Base-by-base conservation (phyloP, 768 basidiomycete genomes). In the Lactarius psammicola region DNA sequence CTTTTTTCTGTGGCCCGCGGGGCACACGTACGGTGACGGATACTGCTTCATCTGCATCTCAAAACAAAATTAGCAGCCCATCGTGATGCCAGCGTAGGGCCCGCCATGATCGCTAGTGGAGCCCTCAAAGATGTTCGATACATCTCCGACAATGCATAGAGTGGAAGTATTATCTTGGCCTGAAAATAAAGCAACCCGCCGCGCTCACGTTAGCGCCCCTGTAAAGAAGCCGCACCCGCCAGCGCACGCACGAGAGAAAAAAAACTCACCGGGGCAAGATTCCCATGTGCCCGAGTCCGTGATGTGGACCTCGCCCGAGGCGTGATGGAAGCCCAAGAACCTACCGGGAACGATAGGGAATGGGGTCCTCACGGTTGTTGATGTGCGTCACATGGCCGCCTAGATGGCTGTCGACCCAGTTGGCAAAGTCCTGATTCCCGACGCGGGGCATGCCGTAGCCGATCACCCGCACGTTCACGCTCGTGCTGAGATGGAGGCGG, bases 321-420 rank as follows among this genome's bases (percentile, higher is more conserved):
- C 79, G 56, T 85, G 84, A 60, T 74, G 76, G 69, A 75, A 85
- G 2, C 81, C 82, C 18, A 83, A 74, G 70, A 77, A 75, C 34
- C 68, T 71, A 9, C 78, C 79, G 31, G 72, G 68, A 17, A 71
- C 63, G 60, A 72, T 80, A 2, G 80, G 80, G n/a, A n/a, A 82
- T 69, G 0, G 74, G 72, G 63, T 82, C 80, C 62, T 78, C 64
- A 63, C 73, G 55, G 74, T 88, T 87, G 72, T 82, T 86, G 72
- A 88, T 80, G 65, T 82, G 86, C 4, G 79, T 85, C 53, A 86
- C 69, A 15, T 88, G 88, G 13, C 87, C 86, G 66, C 80, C 79
- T 77, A 81, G 60, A 56, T 34, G 42, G 79, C 56, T 36, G 51
- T 67, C 66, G 31, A 68, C 57, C 28, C 58, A 66, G 49, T 57